Evolutionary conservation across 2,329 filamentous ascomycete species (phyloP).

Genomic region (Trichothecium roseum): DNA sequence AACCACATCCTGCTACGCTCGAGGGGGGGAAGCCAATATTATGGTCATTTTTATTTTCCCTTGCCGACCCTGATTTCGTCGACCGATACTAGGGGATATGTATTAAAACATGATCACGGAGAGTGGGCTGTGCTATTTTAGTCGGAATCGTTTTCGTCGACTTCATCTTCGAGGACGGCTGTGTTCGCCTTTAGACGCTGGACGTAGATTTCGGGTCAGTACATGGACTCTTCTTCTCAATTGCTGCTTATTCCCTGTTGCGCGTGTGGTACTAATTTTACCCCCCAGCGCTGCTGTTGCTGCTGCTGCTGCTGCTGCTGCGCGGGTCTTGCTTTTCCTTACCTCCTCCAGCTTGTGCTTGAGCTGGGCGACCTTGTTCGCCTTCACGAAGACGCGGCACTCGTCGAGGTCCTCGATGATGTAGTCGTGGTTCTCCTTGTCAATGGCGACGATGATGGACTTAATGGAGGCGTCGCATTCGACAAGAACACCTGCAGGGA

Average conservation of each 20-base stretch:
- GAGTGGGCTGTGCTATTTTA: too few relatives aligned
- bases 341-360: conserved; percentile 62
- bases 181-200: conserved; percentile 42
- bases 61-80: too few relatives aligned
- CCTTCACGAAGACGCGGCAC: conserved; percentile 63
- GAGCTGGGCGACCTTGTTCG: conserved; percentile 57
- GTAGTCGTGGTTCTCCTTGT: conserved; percentile 58
- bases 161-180: conserved; percentile 13
- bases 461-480: conserved; percentile 83
- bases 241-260: too few relatives aligned
- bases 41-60: too few relatives aligned
- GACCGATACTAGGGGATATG: too few relatives aligned
- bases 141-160: too few relatives aligned
- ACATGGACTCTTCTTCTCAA: too few relatives aligned
- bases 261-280: too few relatives aligned
- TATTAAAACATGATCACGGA: too few relatives aligned
- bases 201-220: not conserved
- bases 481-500: conserved; percentile 54
- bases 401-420: conserved; percentile 77
- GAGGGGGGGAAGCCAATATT: too few relatives aligned
- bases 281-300: not conserved
- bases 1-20: not conserved
- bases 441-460: conserved; percentile 71
- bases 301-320: not conserved
- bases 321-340: conserved; percentile 18